Evolutionary conservation across 768 basidiomycete species (phyloP).

Genomic region (Trametes maxima): DNA sequence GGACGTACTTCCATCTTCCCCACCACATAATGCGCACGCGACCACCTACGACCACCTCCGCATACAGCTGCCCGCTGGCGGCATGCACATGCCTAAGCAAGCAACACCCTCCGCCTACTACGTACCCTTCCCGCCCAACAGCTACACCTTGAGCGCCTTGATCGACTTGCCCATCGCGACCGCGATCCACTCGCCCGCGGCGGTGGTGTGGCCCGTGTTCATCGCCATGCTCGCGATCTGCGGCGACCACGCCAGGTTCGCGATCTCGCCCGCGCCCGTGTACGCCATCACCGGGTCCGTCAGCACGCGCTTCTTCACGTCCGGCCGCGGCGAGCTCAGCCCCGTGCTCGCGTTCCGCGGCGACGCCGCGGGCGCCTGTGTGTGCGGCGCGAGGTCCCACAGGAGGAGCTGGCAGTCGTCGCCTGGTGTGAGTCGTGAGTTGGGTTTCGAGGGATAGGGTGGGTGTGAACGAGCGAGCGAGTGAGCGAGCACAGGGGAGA

Average conservation of each 20-base stretch:
- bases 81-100: too few species aligned
- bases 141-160: conserved; percentile 81
- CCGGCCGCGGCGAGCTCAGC: conserved; percentile 79
- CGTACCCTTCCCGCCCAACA: too few species aligned
- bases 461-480: too few species aligned
- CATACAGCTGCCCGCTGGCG: too few species aligned
- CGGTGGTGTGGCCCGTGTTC: conserved; percentile 72
- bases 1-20: too few species aligned
- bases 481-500: too few species aligned
- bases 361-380: conserved; percentile 58
- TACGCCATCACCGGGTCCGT: conserved; percentile 86
- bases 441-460: too few species aligned
- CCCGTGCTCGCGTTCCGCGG: conserved; percentile 72
- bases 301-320: conserved; percentile 72
- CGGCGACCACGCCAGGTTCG: conserved; percentile 89
- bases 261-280: conserved; percentile 74
- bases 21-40: too few species aligned
- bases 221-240: conserved; percentile 76
- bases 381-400: conserved; percentile 81
- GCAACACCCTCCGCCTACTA: background rate
- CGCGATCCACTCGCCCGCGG: conserved; percentile 85
- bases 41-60: too few species aligned
- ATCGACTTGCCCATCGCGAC: conserved; percentile 82
- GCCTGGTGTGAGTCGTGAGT: conserved; percentile 45
- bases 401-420: conserved; percentile 94